These are phyloP conservation scores for Grammothele lineata DNA, from an alignment of 768 basidiomycete species.

Conservation along the genomic window DNA sequence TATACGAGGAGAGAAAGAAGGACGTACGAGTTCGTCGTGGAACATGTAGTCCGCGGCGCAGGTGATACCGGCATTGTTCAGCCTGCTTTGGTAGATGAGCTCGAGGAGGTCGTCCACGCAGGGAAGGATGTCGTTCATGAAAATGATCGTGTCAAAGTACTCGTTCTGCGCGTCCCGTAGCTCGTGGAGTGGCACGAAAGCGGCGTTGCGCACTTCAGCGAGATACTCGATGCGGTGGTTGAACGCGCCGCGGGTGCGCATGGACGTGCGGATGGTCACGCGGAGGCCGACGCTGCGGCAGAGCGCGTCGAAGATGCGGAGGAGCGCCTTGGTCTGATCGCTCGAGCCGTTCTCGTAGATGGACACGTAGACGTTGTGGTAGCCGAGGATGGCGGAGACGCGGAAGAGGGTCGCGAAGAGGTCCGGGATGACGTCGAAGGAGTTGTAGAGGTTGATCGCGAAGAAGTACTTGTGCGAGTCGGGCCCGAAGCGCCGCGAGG, in stretches of 20 bases:
- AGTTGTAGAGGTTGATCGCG: conserved; percentile 99
- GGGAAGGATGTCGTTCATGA: conserved; percentile 99
- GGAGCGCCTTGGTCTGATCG: conserved; percentile 96
- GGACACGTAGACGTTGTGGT: conserved; percentile 96
- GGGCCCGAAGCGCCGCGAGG: conserved; percentile 30
- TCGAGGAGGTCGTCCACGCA: conserved; percentile 98
- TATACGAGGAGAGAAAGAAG: background rate
- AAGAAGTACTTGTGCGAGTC: conserved; percentile 97
- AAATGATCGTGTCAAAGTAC: conserved; percentile 93
- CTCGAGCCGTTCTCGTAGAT: conserved; percentile 99
- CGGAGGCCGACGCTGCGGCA: conserved; percentile 88
- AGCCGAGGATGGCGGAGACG: conserved; percentile 86
- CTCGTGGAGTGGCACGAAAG: conserved; percentile 93
- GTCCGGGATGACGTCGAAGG: conserved; percentile 97
- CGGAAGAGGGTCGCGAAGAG: conserved; percentile 96
- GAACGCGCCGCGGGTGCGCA: conserved; percentile 91
- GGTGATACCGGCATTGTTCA: conserved; percentile 96
- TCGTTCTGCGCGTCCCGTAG: conserved; percentile 88
- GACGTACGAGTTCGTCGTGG: conserved; percentile 82
- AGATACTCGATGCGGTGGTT: conserved; percentile 99
- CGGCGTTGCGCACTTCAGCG: conserved; percentile 99
- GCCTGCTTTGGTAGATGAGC: conserved; percentile 91
- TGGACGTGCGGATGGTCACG: conserved; percentile 88
- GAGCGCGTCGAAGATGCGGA: conserved; percentile 92
- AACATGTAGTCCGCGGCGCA: conserved; percentile 99